Evolutionary conservation across 1,284 basidiomycete genomes (phyloP), one percentile per base, ranked within the genome.

Genomic region (Sanghuangporus weigelae): DNA sequence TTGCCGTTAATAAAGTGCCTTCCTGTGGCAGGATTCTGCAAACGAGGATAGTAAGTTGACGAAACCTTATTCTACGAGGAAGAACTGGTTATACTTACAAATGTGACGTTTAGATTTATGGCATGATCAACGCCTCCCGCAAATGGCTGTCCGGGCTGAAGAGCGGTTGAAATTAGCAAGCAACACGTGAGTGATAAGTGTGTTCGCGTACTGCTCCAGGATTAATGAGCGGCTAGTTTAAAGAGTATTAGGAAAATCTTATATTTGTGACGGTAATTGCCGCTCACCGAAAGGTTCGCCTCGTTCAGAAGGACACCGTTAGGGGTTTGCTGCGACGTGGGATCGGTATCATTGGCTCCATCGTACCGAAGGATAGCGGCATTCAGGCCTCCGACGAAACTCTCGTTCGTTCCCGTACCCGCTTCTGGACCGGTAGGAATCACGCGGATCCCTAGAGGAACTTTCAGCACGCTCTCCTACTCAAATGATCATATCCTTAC

Each of bases 291-390:
- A 10, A 78, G 67, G 36, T 70, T 57, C 1, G 69, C 68, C 62
- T 77, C 76, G 11, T 68, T 63, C 35, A 78, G 60, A 21, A 69
- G 62, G 4, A 63, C 66, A 8, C 62, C 63, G 48, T 60, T 65
- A n/a, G 66, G 38, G 44, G 67, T 58, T 44, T 42, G 55, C 23
- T 67, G 42, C 12, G 68, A 73, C 2, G 64, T 69, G 6, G 79
- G 78, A 10, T 77, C 73, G 5, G 14, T 61, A 2, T 60, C 21
- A 0, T 67, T 68, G 1, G 77, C 78, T 6, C 71, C 72, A 1
- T 51, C 61, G 64, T 79, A 80, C 35, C 76, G 72, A 40, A 80
- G 68, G 49, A 78, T 75, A 7, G 78, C 69, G 44, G 60, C 55
- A 60, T 67, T 68, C 16, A 68, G 66, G 1, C 70, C 74, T 59